A percentile compares a stretch with the other conserved stretches of the same genome.
Evolutionary conservation across 2,329 filamentous ascomycete species (phyloP).

Genomic region (Pseudogymnoascus sp.): DNA sequence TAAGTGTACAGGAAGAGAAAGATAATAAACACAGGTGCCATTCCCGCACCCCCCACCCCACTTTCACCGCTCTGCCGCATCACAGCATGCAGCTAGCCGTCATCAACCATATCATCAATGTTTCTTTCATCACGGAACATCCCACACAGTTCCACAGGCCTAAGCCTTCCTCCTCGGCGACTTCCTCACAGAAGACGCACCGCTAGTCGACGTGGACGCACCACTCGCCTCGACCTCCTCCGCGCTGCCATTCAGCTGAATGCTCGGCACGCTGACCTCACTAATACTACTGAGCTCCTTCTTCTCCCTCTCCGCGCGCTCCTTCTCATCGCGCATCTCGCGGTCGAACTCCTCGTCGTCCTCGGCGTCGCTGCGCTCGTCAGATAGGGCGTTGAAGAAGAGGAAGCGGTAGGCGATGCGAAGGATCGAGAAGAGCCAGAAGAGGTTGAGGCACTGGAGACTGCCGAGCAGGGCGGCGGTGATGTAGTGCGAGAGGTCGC

Average conservation of each 20-base stretch:
- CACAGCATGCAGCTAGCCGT: neutral
- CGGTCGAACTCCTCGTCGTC: slow-evolving; percentile 35
- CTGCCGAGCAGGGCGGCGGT: slow-evolving; percentile 55
- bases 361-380: slow-evolving; percentile 67
- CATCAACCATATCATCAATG: neutral
- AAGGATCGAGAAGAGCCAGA: slow-evolving; percentile 73
- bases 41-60: neutral
- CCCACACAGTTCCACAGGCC: neutral
- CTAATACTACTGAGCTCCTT: slow-evolving; percentile 13
- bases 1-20: neutral
- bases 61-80: neutral
- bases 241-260: neutral
- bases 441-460: slow-evolving; percentile 68
- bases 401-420: slow-evolving; percentile 67
- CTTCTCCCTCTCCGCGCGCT: slow-evolving; percentile 28
- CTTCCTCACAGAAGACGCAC: slow-evolving; percentile 23
- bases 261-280: slow-evolving; percentile 15
- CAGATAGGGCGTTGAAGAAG: slow-evolving; percentile 51
- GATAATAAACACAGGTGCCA: neutral
- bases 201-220: slow-evolving; percentile 17
- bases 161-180: slow-evolving; percentile 13
- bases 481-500: slow-evolving; percentile 59
- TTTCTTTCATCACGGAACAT: neutral
- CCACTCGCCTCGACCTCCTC: neutral
- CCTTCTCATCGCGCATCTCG: slow-evolving; percentile 23